Evolutionary conservation across 371 early-diverging fungal species (phyloP), one percentile per base, ranked within the genome.

Genomic region (Mucor sp.): DNA sequence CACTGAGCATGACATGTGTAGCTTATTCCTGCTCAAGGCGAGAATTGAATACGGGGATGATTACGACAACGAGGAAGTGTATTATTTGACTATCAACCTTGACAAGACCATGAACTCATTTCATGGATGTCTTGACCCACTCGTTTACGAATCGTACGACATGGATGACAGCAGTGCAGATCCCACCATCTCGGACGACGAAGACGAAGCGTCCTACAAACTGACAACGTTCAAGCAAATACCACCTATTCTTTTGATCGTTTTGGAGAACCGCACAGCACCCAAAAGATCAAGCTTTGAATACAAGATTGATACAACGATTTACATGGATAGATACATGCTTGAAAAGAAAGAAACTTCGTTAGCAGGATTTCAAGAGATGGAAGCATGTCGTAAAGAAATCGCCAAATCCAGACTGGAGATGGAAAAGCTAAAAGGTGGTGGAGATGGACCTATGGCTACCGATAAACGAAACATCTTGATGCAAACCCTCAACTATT

Each of bases 291-390:
- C 59, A 4, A 59, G 19, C 12, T 58, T 21, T 21, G 33, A 61
- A 11, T 79, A 78, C 30, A 58, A 23, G 0, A 61, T 75, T 0
- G 83, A 83, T 5, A 66, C 62, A 30, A 74, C 73, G 2, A 68
- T 83, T 8, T 80, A 83, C 62, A 53, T 83, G 70, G 83, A 80
- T 44, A 69, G 83, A 32, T 83, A 83, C 44, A 67, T 80, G 58
- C 14, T 37, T 0, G 56, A 70, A n/a, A 80, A 83, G 56, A 70
- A 68, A 47, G 68, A 77, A 7, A 43, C 44, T 15, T 62, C 74
- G 0, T 58, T 80, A 0, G 14, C 66, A 32, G 66, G 63, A 23
- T 74, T 80, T 53, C 65, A 65, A 25, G 57, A 76, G 33, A 69
- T 69, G 43, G 72, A 77, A n/a, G 1, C 35, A 9, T 81, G 61